phyloP scores from a whole-genome alignment of 108 stramenopile species.

The Craspedostauros australis region DNA sequence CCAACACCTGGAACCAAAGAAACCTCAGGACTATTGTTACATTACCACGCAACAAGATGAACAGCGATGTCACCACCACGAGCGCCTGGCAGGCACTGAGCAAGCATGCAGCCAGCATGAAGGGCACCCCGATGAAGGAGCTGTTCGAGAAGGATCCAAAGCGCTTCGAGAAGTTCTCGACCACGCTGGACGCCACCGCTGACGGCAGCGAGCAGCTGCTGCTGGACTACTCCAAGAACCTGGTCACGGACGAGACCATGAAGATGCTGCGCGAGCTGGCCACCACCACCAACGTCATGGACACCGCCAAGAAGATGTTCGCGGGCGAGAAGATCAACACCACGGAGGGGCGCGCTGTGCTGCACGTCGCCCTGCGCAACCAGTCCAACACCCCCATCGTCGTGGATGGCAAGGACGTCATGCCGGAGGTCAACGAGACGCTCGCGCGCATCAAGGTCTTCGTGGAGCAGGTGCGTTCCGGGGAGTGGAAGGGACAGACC shows the following conservation, averaged over 20 bases:
- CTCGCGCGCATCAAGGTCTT: slow-evolving; percentile 83
- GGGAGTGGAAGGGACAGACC: slow-evolving; percentile 86
- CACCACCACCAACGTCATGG: slow-evolving; percentile 63
- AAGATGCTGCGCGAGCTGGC: slow-evolving; percentile 80
- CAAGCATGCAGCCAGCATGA: slow-evolving; percentile 54
- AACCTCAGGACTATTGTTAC: background rate
- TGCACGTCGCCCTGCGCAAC: slow-evolving; percentile 75
- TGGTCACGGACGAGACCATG: slow-evolving; percentile 87
- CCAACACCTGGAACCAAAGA: no score
- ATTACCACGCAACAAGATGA: background rate
- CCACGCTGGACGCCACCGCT: no score
- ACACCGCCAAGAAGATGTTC: slow-evolving; percentile 82
- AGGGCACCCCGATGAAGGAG: slow-evolving; percentile 58
- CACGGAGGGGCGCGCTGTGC: slow-evolving; percentile 77
- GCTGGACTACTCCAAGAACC: slow-evolving; percentile 93
- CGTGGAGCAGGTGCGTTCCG: slow-evolving; percentile 77
- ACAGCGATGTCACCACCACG: slow-evolving; percentile 34
- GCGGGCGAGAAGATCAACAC: slow-evolving; percentile 85
- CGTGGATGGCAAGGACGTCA: slow-evolving; percentile 89
- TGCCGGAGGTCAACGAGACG: slow-evolving; percentile 83
- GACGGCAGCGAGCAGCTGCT: slow-evolving; percentile 87
- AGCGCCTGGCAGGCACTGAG: slow-evolving; percentile 66
- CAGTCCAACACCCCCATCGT: slow-evolving; percentile 73
- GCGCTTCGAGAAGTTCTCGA: slow-evolving; percentile 56
- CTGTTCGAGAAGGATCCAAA: slow-evolving; percentile 59